Conservation (phyloP, 176 grass and related monocot genomes). For the Microstegium vimineum region DNA sequence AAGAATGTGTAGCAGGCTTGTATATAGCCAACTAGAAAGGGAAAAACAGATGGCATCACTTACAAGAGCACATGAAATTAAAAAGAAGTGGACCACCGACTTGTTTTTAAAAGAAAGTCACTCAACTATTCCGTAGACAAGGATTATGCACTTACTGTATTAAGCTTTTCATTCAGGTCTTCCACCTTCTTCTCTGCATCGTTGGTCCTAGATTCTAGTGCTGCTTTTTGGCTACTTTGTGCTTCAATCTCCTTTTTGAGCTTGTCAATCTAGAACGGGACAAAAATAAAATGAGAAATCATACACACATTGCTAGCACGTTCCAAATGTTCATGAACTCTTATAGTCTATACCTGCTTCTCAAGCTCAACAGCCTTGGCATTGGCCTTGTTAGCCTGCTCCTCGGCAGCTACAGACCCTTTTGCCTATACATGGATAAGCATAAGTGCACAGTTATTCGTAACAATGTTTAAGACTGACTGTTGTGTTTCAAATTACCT, state of each 20-base stretch:
- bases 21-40: background rate
- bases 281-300: slow-evolving; percentile 19
- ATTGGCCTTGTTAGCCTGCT: slow-evolving; percentile 57
- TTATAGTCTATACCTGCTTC: slow-evolving; percentile 49
- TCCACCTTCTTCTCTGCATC: slow-evolving; percentile 58
- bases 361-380: slow-evolving; percentile 53
- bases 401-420: slow-evolving; percentile 55
- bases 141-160: slow-evolving; percentile 48
- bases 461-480: background rate
- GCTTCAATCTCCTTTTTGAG: slow-evolving; percentile 59
- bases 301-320: background rate
- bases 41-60: background rate
- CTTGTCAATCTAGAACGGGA: slow-evolving; percentile 43
- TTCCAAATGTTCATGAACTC: background rate
- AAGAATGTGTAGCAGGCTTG: background rate
- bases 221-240: slow-evolving; percentile 46
- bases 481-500: slow-evolving; percentile 28
- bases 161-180: slow-evolving; percentile 54
- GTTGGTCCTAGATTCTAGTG: slow-evolving; percentile 43
- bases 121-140: background rate
- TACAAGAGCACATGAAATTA: background rate
- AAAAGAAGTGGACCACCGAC: background rate
- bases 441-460: background rate
- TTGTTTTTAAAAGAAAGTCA: background rate
- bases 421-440: slow-evolving; percentile 39